Conservation (phyloP, 768 basidiomycete genomes). For the Lactifluus volemus region DNA sequence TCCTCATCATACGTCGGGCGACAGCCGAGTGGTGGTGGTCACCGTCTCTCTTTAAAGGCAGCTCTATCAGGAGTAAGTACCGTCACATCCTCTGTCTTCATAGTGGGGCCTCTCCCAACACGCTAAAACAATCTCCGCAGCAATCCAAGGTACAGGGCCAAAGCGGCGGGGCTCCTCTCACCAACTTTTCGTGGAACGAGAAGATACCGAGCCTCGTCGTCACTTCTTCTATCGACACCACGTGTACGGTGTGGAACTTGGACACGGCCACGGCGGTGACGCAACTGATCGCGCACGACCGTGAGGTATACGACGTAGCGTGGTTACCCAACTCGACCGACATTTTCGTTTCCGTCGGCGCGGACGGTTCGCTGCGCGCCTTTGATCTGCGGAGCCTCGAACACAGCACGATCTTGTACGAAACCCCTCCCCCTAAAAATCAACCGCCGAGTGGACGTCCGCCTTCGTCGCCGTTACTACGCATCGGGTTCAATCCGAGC, state of each 20-base stretch:
- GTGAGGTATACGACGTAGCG: conserved; percentile 95
- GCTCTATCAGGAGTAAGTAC: conserved; percentile 70
- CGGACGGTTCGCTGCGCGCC: conserved; percentile 91
- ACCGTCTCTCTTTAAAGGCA: conserved; percentile 64
- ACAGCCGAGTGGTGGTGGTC: conserved; percentile 44
- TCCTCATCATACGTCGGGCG: conserved; percentile 65
- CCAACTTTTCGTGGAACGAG: conserved; percentile 97
- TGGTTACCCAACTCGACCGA: conserved; percentile 96
- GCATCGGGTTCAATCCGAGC: conserved; percentile 85
- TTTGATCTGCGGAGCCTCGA: conserved; percentile 95
- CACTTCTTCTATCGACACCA: conserved; percentile 97
- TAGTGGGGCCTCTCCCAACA: conserved; percentile 6
- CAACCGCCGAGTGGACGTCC: conserved; percentile 56
- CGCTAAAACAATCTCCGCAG: conserved; percentile 26
- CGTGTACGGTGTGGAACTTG: conserved; percentile 99
- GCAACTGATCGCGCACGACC: conserved; percentile 94
- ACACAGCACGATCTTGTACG: conserved; percentile 97
- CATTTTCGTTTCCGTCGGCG: conserved; percentile 97
- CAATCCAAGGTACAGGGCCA: conserved; percentile 89
- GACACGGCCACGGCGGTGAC: conserved; percentile 90
- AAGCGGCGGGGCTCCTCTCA: conserved; percentile 80
- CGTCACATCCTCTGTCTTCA: neutral
- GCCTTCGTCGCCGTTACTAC: conserved; percentile 70
- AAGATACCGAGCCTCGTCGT: conserved; percentile 86
- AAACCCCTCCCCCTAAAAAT: conserved; percentile 77